Percentiles rank a stretch among this genome's conserved stretches.
These are phyloP conservation scores for Saccharomycopsis fermentans DNA, from an alignment of 805 yeast genomes.

Conservation along the genomic window DNA sequence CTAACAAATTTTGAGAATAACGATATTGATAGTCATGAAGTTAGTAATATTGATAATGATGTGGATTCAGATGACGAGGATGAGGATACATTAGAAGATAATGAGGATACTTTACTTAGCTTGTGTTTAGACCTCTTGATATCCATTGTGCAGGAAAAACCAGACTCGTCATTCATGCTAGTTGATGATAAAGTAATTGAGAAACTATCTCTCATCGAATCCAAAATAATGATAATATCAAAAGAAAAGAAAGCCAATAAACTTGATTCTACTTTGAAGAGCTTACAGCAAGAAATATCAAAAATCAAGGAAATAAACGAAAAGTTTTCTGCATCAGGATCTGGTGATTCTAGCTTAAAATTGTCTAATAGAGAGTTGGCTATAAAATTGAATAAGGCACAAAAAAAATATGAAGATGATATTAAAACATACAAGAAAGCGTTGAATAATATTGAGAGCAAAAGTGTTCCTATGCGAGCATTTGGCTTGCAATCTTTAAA, in stretches of 20 bases:
- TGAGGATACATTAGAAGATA: slow-evolving; percentile 18
- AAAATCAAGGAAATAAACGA: background rate
- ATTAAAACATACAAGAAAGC: slow-evolving; percentile 44
- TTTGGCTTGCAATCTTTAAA: slow-evolving; percentile 67
- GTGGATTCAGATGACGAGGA: slow-evolving; percentile 30
- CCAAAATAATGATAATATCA: slow-evolving; percentile 8
- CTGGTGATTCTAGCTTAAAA: slow-evolving; percentile 10
- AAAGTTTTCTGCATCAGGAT: background rate
- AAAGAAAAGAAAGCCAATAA: background rate
- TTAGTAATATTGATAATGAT: slow-evolving; percentile 20
- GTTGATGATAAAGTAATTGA: slow-evolving; percentile 3
- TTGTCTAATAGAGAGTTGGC: slow-evolving; percentile 6
- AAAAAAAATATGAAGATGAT: slow-evolving; percentile 26
- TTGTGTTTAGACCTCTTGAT: slow-evolving; percentile 31
- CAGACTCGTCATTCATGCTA: slow-evolving; percentile 15
- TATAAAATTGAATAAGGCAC: slow-evolving; percentile 8
- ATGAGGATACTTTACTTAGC: slow-evolving; percentile 24
- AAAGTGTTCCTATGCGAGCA: slow-evolving; percentile 75
- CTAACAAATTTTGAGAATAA: slow-evolving; percentile 20
- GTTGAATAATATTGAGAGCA: slow-evolving; percentile 58
- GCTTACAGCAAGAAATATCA: background rate
- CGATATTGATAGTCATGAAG: slow-evolving; percentile 9
- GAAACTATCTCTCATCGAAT: slow-evolving; percentile 25
- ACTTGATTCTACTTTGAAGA: background rate
- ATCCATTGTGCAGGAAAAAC: slow-evolving; percentile 27